These are phyloP conservation scores for Backusella macrospora DNA, from an alignment of 192 early-diverging fungal species.

Conservation along the genomic window DNA sequence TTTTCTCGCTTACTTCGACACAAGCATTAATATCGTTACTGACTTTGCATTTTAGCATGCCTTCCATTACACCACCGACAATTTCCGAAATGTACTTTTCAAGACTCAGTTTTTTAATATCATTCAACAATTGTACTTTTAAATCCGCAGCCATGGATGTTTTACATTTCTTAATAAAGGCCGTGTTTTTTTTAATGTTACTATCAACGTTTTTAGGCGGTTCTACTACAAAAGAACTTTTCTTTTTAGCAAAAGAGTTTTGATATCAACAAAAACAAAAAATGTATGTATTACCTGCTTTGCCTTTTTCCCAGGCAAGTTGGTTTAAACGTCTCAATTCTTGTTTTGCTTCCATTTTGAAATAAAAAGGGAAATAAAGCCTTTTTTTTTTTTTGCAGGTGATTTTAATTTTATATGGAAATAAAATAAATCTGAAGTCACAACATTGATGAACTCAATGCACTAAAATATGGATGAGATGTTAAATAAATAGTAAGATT, in stretches of 20 bases:
- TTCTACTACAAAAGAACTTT: neutral
- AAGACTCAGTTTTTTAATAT: conserved; percentile 84
- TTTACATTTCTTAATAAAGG: conserved; percentile 93
- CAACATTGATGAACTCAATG: too few species aligned
- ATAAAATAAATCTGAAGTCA: too few species aligned
- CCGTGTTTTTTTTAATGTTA: conserved; percentile 97
- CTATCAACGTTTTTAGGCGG: conserved; percentile 74
- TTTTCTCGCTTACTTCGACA: conserved; percentile 62
- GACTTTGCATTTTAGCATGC: conserved; percentile 66
- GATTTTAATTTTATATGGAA: too few species aligned
- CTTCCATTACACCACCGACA: conserved; percentile 80
- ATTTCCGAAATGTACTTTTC: conserved; percentile 98
- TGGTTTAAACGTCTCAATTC: conserved; percentile 1
- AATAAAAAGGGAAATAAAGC: neutral
- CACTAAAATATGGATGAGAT: too few species aligned
- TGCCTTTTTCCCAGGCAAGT: conserved; percentile 26
- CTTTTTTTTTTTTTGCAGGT: too few species aligned
- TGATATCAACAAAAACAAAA: neutral
- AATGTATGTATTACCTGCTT: conserved; percentile 15
- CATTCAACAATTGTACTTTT: conserved; percentile 70
- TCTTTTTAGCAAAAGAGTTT: neutral
- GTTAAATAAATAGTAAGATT: too few species aligned
- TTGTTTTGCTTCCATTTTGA: conserved; percentile 21
- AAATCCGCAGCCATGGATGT: conserved; percentile 68
- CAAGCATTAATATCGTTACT: conserved; percentile 77